These are phyloP conservation scores for Sporothrix curviconia DNA, from an alignment of 2,329 filamentous ascomycete genomes.

Conservation along the genomic window DNA sequence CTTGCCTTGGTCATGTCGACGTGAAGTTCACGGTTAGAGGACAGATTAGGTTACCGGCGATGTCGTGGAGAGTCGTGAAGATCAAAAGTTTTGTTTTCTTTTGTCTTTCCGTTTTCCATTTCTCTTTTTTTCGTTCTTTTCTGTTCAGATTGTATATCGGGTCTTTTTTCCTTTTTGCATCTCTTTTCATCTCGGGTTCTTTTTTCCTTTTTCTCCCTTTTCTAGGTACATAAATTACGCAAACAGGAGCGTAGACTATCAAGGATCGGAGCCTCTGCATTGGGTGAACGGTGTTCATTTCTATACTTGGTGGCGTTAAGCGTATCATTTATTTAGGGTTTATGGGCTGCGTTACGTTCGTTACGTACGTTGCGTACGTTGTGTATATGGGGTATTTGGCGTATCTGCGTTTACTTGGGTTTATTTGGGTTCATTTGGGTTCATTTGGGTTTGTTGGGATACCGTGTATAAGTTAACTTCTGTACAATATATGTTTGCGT, in stretches of 20 bases:
- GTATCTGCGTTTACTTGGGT: constrained; percentile 15
- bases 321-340: constrained; percentile 7
- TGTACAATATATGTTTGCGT: constrained; percentile 19
- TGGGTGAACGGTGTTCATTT: constrained; percentile 17
- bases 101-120: background rate
- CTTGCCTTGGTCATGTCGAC: constrained; percentile 80
- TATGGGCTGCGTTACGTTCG: constrained; percentile 5
- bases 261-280: constrained; percentile 14
- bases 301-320: constrained; percentile 6
- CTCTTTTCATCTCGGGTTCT: background rate
- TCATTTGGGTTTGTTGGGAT: constrained; percentile 1
- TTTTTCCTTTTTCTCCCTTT: background rate
- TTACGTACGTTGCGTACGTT: constrained; percentile 10
- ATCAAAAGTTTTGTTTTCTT: constrained; percentile 12
- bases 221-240: constrained; percentile 14
- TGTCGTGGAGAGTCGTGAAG: background rate
- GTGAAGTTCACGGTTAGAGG: constrained; percentile 16
- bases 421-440: constrained; percentile 11
- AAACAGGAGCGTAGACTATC: constrained; percentile 18
- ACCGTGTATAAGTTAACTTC: constrained; percentile 8
- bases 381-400: background rate
- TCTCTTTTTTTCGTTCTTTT: background rate
- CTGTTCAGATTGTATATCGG: background rate
- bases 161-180: constrained; percentile 8
- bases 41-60: background rate